phyloP scores from a whole-genome alignment of 2,329 filamentous ascomycete species.

The Pseudogymnoascus sp. region DNA sequence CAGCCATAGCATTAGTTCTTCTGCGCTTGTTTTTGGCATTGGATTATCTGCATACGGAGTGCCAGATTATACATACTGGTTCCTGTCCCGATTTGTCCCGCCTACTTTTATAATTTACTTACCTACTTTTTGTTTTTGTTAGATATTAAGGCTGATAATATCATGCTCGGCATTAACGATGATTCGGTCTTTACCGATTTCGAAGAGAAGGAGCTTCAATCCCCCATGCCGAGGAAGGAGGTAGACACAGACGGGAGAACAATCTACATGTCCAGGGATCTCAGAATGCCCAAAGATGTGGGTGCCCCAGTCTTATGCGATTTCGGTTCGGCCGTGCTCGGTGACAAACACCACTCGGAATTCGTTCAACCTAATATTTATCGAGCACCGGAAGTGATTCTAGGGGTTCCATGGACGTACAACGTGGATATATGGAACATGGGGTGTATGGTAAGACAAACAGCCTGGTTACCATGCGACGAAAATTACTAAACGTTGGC shows the following conservation, averaged over 20 bases:
- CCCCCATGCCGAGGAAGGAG: slow-evolving; percentile 37
- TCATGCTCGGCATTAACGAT: slow-evolving; percentile 34
- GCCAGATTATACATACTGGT: slow-evolving; percentile 40
- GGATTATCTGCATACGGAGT: slow-evolving; percentile 40
- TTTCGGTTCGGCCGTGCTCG: slow-evolving; percentile 39
- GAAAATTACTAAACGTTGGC: neutral
- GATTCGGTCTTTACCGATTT: slow-evolving; percentile 33
- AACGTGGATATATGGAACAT: slow-evolving; percentile 46
- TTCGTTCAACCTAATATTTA: slow-evolving; percentile 37
- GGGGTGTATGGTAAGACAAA: slow-evolving; percentile 39
- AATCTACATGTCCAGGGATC: slow-evolving; percentile 36
- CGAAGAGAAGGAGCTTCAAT: slow-evolving; percentile 33
- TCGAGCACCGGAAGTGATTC: slow-evolving; percentile 40
- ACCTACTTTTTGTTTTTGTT: too few relatives aligned
- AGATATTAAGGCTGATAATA: slow-evolving; percentile 42
- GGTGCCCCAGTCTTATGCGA: slow-evolving; percentile 40
- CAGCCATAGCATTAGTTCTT: slow-evolving; percentile 32
- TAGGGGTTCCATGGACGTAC: slow-evolving; percentile 36
- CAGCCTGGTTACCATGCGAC: neutral
- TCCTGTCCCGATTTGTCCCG: slow-evolving; percentile 13
- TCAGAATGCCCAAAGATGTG: slow-evolving; percentile 25
- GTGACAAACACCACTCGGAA: slow-evolving; percentile 29
- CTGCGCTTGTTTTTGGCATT: slow-evolving; percentile 36
- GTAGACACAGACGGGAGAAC: slow-evolving; percentile 28
- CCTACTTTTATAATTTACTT: slow-evolving; percentile 9